Evolutionary conservation across 164 flowering plant genomes (phyloP), one percentile per base, ranked within the genome.

Genomic region (Brasenia schreberi): DNA sequence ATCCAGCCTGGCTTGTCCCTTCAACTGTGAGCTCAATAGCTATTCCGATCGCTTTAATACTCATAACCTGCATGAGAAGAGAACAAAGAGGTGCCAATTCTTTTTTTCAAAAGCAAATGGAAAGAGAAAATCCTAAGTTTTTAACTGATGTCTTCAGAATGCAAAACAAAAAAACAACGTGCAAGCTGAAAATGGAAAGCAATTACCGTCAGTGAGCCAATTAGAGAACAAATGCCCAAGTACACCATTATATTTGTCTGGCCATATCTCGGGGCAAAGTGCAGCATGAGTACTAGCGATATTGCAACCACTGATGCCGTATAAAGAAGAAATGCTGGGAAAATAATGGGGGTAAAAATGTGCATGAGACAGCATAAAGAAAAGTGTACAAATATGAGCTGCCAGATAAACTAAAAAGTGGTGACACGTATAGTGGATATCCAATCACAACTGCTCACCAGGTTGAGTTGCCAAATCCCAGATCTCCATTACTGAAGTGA

Each of bases 11-110:
- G 71, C 67, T 86, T 69, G 68, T 58, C 64, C 98, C 98, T 75
- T 93, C 97, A 42, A 93, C 19, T 63, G 96, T 85, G 45, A 93
- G 89, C 72, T 88, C 81, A 75, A 93, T 86, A n/a, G 98, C 92
- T 80, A 89, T 89, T 14, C 98, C 98, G 62, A 93, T 76, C 2
- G 97, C 98, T 79, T 93, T 93, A 16, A 93, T 73, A 59, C 98
- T 93, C 92, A 90, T 87, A 17, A 93, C 98, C 98, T 93, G 81
- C 80, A 79, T 62, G 17, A 10, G 45, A 5, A 64, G 27, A 23
- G 27, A 23, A 23, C 27, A 23, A 23, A 23, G 27, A 23, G 0
- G 27, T 23, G 27, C 27, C 27, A 23, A 23, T 23, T 2, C 27
- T 23, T 23, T 0, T 0, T 23, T 23, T 23, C 27, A 23, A 23